phyloP scores from a whole-genome alignment of 768 basidiomycete genomes.

The Boletus pseudo-olivaceus region DNA sequence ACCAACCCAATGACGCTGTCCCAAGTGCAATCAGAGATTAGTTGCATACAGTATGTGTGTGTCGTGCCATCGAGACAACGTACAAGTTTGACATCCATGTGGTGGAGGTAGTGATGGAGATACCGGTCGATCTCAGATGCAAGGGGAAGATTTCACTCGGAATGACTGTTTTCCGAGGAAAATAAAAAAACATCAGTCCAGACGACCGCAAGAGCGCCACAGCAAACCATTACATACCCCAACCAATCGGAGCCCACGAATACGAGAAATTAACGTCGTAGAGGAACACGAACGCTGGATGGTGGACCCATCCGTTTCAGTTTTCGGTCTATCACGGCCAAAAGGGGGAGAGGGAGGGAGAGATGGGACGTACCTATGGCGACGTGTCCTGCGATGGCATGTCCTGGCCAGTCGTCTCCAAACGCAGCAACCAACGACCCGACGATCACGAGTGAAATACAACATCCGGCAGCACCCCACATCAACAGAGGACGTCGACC shows the following conservation, averaged over 20 bases:
- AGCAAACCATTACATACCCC: slow-evolving; percentile 13
- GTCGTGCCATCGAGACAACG: neutral
- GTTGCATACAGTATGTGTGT: neutral
- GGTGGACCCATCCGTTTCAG: slow-evolving; percentile 9
- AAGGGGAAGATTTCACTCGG: slow-evolving; percentile 42
- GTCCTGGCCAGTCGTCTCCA: slow-evolving; percentile 28
- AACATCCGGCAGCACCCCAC: slow-evolving; percentile 36
- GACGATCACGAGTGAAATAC: slow-evolving; percentile 26
- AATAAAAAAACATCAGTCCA: slow-evolving; percentile 6
- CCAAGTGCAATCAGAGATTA: neutral
- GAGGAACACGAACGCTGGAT: slow-evolving; percentile 37
- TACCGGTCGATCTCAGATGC: slow-evolving; percentile 39
- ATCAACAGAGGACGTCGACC: slow-evolving; percentile 40
- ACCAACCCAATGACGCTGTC: slow-evolving; percentile 28
- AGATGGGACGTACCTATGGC: slow-evolving; percentile 27
- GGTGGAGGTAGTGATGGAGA: slow-evolving; percentile 39
- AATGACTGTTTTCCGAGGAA: slow-evolving; percentile 27
- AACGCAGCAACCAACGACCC: slow-evolving; percentile 28
- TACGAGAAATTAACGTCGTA: slow-evolving; percentile 36
- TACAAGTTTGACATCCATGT: slow-evolving; percentile 42
- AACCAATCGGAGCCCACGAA: slow-evolving; percentile 33
- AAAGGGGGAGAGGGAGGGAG: slow-evolving; percentile 4
- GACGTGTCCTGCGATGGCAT: slow-evolving; percentile 24
- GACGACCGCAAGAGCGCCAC: neutral
- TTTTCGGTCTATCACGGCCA: slow-evolving; percentile 7